Conservation (phyloP, 805 yeast species). For the Ogataea chonburiensis region DNA sequence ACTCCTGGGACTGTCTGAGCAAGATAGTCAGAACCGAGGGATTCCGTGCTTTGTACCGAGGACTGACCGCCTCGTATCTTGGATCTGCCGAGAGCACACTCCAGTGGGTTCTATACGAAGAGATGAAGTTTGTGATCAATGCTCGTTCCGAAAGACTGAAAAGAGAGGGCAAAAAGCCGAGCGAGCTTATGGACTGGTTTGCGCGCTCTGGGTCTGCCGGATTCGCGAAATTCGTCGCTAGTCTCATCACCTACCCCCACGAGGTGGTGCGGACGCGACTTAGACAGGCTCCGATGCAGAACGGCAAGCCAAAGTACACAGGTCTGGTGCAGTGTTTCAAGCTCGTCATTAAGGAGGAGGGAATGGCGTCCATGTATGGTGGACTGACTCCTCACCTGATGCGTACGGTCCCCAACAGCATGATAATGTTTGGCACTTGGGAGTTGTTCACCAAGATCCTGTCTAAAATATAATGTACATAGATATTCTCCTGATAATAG, state of each 20-base stretch:
- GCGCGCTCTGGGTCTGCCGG: conserved; percentile 98
- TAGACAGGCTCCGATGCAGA: conserved; percentile 85
- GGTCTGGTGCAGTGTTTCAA: conserved; percentile 87
- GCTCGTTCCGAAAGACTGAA: conserved; percentile 44
- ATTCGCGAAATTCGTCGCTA: conserved; percentile 89
- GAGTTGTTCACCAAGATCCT: conserved; percentile 71
- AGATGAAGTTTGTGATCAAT: conserved; percentile 73
- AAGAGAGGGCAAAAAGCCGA: conserved; percentile 42
- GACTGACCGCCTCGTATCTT: conserved; percentile 90
- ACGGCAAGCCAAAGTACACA: conserved; percentile 82
- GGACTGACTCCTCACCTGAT: conserved; percentile 96
- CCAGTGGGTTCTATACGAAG: conserved; percentile 97
- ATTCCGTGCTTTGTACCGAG: conserved; percentile 73
- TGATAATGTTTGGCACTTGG: conserved; percentile 99
- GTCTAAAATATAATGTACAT: conserved; percentile 31
- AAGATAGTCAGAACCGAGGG: conserved; percentile 79
- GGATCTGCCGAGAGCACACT: conserved; percentile 91
- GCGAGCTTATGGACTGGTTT: conserved; percentile 80
- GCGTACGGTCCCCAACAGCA: conserved; percentile 96
- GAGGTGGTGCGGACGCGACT: conserved; percentile 95
- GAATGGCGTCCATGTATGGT: conserved; percentile 90
- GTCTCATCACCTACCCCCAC: conserved; percentile 92
- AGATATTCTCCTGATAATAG: neutral
- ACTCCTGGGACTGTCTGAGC: conserved; percentile 79
- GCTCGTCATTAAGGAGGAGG: conserved; percentile 87